These are phyloP conservation scores for Penicillium sp. DNA, from an alignment of 2,329 filamentous ascomycete species.

Conservation along the genomic window DNA sequence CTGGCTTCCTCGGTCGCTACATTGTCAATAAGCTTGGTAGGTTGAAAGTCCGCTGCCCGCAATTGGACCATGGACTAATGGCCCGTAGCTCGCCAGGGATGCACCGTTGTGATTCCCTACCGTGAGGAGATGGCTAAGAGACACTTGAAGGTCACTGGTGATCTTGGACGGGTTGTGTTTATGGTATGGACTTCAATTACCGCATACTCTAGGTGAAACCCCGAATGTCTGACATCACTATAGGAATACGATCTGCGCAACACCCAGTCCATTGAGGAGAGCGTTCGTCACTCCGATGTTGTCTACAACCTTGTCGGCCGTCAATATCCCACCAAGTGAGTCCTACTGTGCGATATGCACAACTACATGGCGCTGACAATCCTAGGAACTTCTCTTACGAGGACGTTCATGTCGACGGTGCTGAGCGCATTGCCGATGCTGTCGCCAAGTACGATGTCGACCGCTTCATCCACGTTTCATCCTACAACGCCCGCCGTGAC, in stretches of 20 bases:
- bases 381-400: slow-evolving; percentile 83
- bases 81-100: slow-evolving; percentile 76
- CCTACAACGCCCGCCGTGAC: slow-evolving; percentile 77
- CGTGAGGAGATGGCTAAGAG: slow-evolving; percentile 98
- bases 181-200: slow-evolving; percentile 51
- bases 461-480: slow-evolving; percentile 93
- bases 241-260: slow-evolving; percentile 94
- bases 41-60: slow-evolving; percentile 17
- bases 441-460: slow-evolving; percentile 98
- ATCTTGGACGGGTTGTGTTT: slow-evolving; percentile 85
- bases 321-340: slow-evolving; percentile 91
- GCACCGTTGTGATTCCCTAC: slow-evolving; percentile 87
- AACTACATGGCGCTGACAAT: slow-evolving; percentile 28
- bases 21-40: slow-evolving; percentile 91
- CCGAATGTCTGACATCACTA: slow-evolving; percentile 3
- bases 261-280: slow-evolving; percentile 92
- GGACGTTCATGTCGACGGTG: slow-evolving; percentile 90
- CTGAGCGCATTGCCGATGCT: slow-evolving; percentile 86
- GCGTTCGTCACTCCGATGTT: slow-evolving; percentile 92
- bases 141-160: slow-evolving; percentile 92
- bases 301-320: slow-evolving; percentile 95
- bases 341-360: slow-evolving; percentile 6
- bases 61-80: slow-evolving; percentile 22
- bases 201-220: neutral
- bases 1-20: slow-evolving; percentile 90